Evolutionary conservation across 495 filamentous ascomycete species (phyloP), one percentile per base, ranked within the genome.

Genomic region (Penicillium macrosclerotiorum): DNA sequence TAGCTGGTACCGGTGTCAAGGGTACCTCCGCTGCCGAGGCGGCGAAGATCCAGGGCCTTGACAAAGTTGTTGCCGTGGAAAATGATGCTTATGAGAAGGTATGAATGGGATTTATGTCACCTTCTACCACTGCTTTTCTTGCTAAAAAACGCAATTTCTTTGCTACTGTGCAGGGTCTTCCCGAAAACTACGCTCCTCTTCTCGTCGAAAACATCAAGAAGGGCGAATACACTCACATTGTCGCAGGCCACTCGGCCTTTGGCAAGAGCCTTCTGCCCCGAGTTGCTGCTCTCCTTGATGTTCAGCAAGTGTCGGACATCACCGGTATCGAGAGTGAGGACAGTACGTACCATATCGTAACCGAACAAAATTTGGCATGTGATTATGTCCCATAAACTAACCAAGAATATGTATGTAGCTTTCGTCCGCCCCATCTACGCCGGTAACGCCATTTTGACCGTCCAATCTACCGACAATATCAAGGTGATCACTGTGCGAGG

Each of bases 381-480:
- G 54, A 58, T 34, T n/a, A n/a, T n/a, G n/a, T n/a, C n/a, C n/a
- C n/a, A n/a, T n/a, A n/a, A n/a, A n/a, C n/a, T n/a, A n/a, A n/a
- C n/a, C n/a, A n/a, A n/a, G n/a, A n/a, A n/a, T n/a, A n/a, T n/a
- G n/a, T n/a, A n/a, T 22, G 16, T 47, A 83, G 80, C 89, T 16
- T 98, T 97, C 62, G 88, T 96, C 31, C 88, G 93, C 24, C 91
- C 94, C 32, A 95, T 98, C 60, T 98, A 98, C 60, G 93, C 93
- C 40, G 93, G 93, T 31, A 98, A 98, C 63, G 94, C 90, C 37
- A 93, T 98, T 56, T 82, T 94, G 11, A 98, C 94, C n/a, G 90
- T 96, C 23, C 88, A 97, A 64, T 94, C 89, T 5, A 79, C 79
- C 44, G 94, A 98, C 60, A 57, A 73, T 3, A 83, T 89, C 67